A percentile compares a stretch with the other conserved stretches of the same genome.
These are phyloP conservation scores for Erysiphe pisi DNA, from an alignment of 2,329 filamentous ascomycete species.

Conservation along the genomic window DNA sequence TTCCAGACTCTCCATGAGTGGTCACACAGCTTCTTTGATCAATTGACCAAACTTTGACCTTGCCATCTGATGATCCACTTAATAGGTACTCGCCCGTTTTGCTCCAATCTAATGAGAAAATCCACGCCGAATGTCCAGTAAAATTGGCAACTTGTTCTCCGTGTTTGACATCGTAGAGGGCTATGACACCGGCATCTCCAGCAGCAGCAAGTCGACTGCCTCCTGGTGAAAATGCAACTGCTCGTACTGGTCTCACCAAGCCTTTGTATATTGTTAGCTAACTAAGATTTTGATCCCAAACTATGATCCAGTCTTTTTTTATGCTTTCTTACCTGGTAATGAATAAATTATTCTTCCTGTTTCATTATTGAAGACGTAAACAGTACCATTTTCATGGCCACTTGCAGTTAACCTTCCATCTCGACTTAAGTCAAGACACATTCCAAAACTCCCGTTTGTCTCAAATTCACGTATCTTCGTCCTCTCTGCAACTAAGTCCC, in stretches of 20 bases:
- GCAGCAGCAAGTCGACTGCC: slow-evolving; percentile 77
- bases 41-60: slow-evolving; percentile 91
- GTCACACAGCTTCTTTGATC: slow-evolving; percentile 76
- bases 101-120: slow-evolving; percentile 86
- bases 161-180: slow-evolving; percentile 81
- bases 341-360: slow-evolving; percentile 77
- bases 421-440: slow-evolving; percentile 67
- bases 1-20: slow-evolving; percentile 84
- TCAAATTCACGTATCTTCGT: slow-evolving; percentile 72
- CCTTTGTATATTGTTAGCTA: slow-evolving; percentile 42
- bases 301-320: slow-evolving; percentile 29
- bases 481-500: slow-evolving; percentile 52
- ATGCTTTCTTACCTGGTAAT: slow-evolving; percentile 54
- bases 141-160: slow-evolving; percentile 88
- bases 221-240: slow-evolving; percentile 77
- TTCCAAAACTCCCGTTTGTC: slow-evolving; percentile 84
- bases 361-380: slow-evolving; percentile 94
- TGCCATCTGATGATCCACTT: slow-evolving; percentile 81
- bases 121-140: slow-evolving; percentile 70
- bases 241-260: slow-evolving; percentile 73
- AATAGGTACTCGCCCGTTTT: slow-evolving; percentile 84
- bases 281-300: no score
- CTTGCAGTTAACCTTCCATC: slow-evolving; percentile 82
- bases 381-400: slow-evolving; percentile 80
- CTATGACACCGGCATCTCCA: slow-evolving; percentile 79